phyloP scores from a whole-genome alignment of 2,329 filamentous ascomycete species.

The Emericellopsis atlantica region DNA sequence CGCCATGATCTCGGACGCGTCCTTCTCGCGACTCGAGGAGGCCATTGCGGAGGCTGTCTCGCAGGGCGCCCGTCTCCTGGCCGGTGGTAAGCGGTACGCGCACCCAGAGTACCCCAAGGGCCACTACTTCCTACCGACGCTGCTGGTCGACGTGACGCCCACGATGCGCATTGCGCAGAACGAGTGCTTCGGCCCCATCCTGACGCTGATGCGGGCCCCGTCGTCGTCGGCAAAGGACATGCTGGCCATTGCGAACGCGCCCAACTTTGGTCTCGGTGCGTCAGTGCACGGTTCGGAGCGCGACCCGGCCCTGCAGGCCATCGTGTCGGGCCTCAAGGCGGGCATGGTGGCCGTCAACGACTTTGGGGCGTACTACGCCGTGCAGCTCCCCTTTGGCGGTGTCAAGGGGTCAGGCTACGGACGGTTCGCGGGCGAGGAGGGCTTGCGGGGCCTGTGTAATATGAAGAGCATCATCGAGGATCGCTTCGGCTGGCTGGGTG shows the following conservation, averaged over 20 bases:
- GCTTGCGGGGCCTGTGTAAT: slow-evolving; percentile 74
- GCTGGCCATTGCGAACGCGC: slow-evolving; percentile 70
- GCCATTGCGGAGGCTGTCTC: slow-evolving; percentile 68
- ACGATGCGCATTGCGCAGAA: slow-evolving; percentile 79
- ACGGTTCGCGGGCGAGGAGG: slow-evolving; percentile 83
- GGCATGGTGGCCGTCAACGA: slow-evolving; percentile 96
- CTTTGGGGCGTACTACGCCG: slow-evolving; percentile 86
- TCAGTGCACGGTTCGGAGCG: slow-evolving; percentile 68
- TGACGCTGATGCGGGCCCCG: slow-evolving; percentile 66
- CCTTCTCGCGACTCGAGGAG: slow-evolving; percentile 62
- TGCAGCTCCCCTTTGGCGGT: slow-evolving; percentile 88
- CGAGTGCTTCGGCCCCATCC: slow-evolving; percentile 88
- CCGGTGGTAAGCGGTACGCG: slow-evolving; percentile 57
- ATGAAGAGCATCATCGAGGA: slow-evolving; percentile 78
- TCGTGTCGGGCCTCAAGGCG: slow-evolving; percentile 58
- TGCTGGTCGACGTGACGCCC: slow-evolving; percentile 79
- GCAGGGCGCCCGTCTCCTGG: slow-evolving; percentile 68
- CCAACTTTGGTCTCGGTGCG: slow-evolving; percentile 74
- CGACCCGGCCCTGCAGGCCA: slow-evolving; percentile 44
- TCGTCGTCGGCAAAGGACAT: slow-evolving; percentile 48
- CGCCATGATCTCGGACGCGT: slow-evolving; percentile 72
- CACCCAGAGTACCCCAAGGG: slow-evolving; percentile 67
- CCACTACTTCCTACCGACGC: slow-evolving; percentile 86
- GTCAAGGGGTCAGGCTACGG: slow-evolving; percentile 86
- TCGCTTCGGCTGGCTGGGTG: slow-evolving; percentile 44